Base-by-base conservation (phyloP, 139 green algal species). In the Picochlorum sp. region DNA sequence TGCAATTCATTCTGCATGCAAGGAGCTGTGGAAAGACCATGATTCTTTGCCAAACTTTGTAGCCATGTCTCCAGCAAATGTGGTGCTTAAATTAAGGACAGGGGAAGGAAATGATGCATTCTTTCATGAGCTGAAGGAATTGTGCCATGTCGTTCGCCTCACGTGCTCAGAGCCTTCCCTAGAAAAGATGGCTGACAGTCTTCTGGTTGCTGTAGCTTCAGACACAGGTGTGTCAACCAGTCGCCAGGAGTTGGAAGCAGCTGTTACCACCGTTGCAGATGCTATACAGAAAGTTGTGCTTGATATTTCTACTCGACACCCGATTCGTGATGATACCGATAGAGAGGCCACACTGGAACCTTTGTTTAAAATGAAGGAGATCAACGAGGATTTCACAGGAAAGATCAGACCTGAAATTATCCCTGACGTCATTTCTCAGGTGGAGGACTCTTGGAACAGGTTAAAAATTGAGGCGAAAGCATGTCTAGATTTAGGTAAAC, bases 41-140 rank as follows among this genome's bases (percentile, higher is more conserved):
- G 65, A 57, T 16, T 38, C 60, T 0, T 21, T 83, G 63, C 77
- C 77, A 8, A 15, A 49, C 15, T 84, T 69, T 38, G 30, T 60
- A 2, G 47, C 47, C 1, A 20, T 79, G 38, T 31, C 57, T 1
- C 66, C 64, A 11, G 65, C 51, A 50, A 75, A 71, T 60, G 67
- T 84, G 6, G 71, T 72, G 9, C 63, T 84, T 4, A 84, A 80
- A 67, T 51, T 84, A 45, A 61, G 63, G 23, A 45, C 51, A 9
- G 18, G 26, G 3, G 52, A 83, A 60, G 77, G 65, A 31, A 83
- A 70, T 45, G 70, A 76, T 64, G 56, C 20, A 18, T 77, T 77
- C n/a, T 77, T 69, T 44, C 58, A 63, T 45, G 70, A 77, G 45
- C 56, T 83, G n/a, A 61, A 57, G 2, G 51, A 55, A 26, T 50